These are phyloP conservation scores for Aspergillus puulaauensis DNA, from an alignment of 2,329 filamentous ascomycete species.

Conservation along the genomic window DNA sequence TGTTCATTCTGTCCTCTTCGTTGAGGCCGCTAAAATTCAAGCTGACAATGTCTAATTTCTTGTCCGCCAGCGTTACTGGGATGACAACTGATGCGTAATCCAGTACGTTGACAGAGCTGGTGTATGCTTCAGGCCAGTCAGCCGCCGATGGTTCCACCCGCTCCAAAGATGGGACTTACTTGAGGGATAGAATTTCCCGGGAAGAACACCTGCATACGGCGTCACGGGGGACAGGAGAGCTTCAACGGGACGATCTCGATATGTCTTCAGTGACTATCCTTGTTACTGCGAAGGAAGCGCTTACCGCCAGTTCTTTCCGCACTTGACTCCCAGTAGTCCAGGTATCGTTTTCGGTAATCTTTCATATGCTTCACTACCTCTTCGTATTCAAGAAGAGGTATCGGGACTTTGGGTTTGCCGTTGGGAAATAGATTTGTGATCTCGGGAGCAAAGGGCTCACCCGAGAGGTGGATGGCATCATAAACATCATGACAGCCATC, in stretches of 20 bases:
- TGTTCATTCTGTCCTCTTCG: constrained; percentile 2
- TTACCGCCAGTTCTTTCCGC: constrained; percentile 6
- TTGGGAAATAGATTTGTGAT: constrained; percentile 9
- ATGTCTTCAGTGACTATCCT: background rate
- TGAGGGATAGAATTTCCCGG: constrained; percentile 4
- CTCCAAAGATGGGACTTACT: background rate
- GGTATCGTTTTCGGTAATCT: constrained; percentile 4
- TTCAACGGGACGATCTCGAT: constrained; percentile 5
- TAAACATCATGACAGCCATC: constrained; percentile 9
- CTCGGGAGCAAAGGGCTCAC: constrained; percentile 6
- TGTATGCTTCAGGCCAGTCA: constrained; percentile 2
- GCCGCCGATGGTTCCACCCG: background rate
- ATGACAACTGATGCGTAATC: constrained; percentile 8
- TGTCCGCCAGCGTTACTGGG: constrained; percentile 6
- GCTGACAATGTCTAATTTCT: constrained; percentile 5
- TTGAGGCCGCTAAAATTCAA: background rate
- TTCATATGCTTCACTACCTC: constrained; percentile 6
- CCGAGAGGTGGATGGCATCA: constrained; percentile 5
- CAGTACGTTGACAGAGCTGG: constrained; percentile 6
- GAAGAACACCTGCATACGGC: constrained; percentile 9
- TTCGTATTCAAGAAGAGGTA: constrained; percentile 4
- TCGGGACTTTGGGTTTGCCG: constrained; percentile 1
- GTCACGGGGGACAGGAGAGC: constrained; percentile 8
- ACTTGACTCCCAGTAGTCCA: constrained; percentile 7
- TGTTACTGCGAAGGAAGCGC: background rate